Evolutionary conservation across 2,329 filamentous ascomycete genomes (phyloP).

Genomic region (Sporothrix globosa): DNA sequence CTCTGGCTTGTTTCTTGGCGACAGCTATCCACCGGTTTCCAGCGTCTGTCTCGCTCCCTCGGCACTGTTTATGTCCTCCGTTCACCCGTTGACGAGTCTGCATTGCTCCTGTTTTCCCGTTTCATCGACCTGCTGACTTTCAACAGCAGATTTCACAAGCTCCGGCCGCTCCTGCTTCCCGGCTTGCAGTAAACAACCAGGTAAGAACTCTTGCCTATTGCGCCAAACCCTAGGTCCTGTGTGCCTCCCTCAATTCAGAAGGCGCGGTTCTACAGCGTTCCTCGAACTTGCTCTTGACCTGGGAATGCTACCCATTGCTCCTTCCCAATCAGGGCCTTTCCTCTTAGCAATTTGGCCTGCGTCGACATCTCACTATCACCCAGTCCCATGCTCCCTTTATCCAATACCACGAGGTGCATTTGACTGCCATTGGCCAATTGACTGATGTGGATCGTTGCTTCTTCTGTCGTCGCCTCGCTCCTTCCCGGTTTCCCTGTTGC

Average conservation of each 20-base stretch:
- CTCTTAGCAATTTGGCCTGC: not conserved
- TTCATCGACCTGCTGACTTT: not conserved
- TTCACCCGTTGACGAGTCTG: too few relatives aligned
- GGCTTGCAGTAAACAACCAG: not conserved
- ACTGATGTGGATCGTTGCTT: not conserved
- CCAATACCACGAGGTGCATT: constrained; percentile 17
- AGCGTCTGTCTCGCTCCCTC: not conserved
- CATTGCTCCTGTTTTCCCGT: too few relatives aligned
- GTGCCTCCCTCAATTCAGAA: not conserved
- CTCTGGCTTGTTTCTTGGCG: constrained; percentile 11
- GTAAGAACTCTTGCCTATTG: not conserved
- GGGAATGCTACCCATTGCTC: not conserved
- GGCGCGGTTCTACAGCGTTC: not conserved
- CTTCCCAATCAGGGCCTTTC: not conserved
- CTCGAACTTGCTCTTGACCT: constrained; percentile 2
- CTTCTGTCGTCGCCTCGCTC: not conserved
- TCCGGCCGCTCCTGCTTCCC: not conserved
- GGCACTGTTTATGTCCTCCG: too few relatives aligned
- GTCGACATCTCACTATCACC: not conserved
- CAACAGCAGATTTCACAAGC: not conserved
- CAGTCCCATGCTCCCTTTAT: not conserved
- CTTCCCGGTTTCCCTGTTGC: constrained; percentile 17
- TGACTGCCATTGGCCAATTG: constrained; percentile 24
- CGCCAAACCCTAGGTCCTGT: too few relatives aligned
- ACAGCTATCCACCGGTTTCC: too few relatives aligned